phyloP scores from a whole-genome alignment of 192 early-diverging fungal genomes.

The Ambispora gerdemannii region DNA sequence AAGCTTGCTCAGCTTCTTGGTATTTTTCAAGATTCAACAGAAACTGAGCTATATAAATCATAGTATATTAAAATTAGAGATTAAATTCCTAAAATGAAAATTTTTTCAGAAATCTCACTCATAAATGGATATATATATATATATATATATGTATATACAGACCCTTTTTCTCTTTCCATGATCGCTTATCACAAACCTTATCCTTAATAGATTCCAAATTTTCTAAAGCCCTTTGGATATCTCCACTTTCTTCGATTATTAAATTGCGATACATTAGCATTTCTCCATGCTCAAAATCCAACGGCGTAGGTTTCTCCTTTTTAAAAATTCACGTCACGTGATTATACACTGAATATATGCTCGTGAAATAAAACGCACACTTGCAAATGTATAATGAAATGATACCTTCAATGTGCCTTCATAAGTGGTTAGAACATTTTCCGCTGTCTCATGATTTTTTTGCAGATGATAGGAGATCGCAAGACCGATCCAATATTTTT shows the following conservation, averaged over 20 bases:
- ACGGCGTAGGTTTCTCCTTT: constrained; percentile 36
- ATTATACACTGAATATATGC: background rate
- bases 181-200: constrained; percentile 70
- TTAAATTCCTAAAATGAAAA: background rate
- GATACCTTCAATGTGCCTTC: constrained; percentile 66
- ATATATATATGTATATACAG: no score
- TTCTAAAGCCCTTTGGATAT: constrained; percentile 70
- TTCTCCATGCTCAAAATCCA: constrained; percentile 75
- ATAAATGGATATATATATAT: no score
- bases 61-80: background rate
- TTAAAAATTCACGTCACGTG: background rate
- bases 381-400: no score
- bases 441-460: constrained; percentile 69
- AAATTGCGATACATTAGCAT: constrained; percentile 82
- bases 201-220: constrained; percentile 71
- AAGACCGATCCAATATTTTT: constrained; percentile 81
- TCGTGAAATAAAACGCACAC: background rate
- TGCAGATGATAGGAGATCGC: constrained; percentile 82
- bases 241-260: constrained; percentile 80
- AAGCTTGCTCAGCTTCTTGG: constrained; percentile 72
- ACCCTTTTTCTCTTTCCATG: constrained; percentile 69
- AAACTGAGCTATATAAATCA: constrained; percentile 45
- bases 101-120: background rate
- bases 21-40: constrained; percentile 63
- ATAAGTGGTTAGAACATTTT: constrained; percentile 66